Evolutionary conservation across 140 eudicot species (phyloP), one percentile per base, ranked within the genome.

Genomic region (Cichorium intybus): DNA sequence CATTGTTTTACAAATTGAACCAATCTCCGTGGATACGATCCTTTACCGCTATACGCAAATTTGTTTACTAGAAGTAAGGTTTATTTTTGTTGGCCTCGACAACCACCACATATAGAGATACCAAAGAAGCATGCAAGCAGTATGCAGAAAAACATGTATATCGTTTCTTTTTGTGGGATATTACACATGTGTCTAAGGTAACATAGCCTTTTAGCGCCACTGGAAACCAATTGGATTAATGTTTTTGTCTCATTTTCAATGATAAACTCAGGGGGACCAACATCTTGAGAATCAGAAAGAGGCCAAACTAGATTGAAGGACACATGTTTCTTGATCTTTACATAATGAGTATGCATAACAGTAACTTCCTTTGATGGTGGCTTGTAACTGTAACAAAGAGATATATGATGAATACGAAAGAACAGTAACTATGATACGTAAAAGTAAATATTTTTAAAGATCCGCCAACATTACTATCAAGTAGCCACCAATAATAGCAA

Each of bases 401-500:
- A 31, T 17, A 28, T 50, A 64, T 33, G 34, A 59, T 62, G 34
- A n/a, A 16, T 29, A 56, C 34, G 10, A 15, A 24, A 48, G 23
- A 37, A 24, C 15, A 55, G 39, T 4, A 55, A 34, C 10, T 15
- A 15, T 50, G 15, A 57, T 39, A 17, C 22, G 5, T 22, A 59
- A 46, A 60, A 61, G 10, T 16, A 26, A 53, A 66, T 61, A 65
- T 39, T 14, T 46, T 29, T n/a, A 22, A 26, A 61, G 80, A 35
- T 34, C 66, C 56, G 85, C 97, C 71, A 27, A 94, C 99, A 82
- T 71, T 71, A 97, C 95, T 41, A 95, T 94, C 78, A 94, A 61
- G 76, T 94, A 94, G 85, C 89, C 99, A n/a, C 97, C 99, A 14
- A 94, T 95, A 61, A 84, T 78, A 72, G 89, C 99, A 80, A 84